These are phyloP conservation scores for Basidiobolus meristosporus DNA, from an alignment of 371 early-diverging fungal species.

Conservation along the genomic window DNA sequence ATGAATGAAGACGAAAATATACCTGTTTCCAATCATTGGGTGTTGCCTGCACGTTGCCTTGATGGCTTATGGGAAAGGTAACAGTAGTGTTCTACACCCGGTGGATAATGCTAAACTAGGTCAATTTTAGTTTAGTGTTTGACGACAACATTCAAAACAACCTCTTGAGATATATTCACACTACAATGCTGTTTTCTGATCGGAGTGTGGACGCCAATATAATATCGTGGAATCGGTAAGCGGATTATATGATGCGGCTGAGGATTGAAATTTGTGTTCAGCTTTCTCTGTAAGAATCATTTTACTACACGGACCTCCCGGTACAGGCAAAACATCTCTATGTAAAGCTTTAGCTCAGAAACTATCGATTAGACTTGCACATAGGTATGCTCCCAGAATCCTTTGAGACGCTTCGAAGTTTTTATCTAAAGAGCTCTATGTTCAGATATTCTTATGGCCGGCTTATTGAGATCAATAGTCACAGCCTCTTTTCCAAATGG, in stretches of 20 bases:
- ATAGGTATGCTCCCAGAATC: constrained; percentile 8
- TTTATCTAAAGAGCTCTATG: not conserved
- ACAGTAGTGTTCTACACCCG: not conserved
- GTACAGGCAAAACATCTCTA: constrained; percentile 53
- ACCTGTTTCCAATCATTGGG: constrained; percentile 11
- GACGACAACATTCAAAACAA: constrained; percentile 18
- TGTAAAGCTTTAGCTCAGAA: constrained; percentile 43
- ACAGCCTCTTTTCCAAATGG: constrained; percentile 46
- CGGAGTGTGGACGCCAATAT: constrained; percentile 21
- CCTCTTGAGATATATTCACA: constrained; percentile 28
- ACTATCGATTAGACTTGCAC: constrained; percentile 26
- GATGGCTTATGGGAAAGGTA: constrained; percentile 32
- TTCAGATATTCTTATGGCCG: constrained; percentile 16
- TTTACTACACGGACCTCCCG: constrained; percentile 43
- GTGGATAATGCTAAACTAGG: not conserved
- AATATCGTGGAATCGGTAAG: constrained; percentile 21
- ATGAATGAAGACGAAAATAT: constrained; percentile 8
- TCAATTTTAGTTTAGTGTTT: constrained; percentile 18
- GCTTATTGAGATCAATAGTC: constrained; percentile 43
- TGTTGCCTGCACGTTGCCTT: constrained; percentile 12
- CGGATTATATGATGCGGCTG: not conserved
- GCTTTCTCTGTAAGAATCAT: constrained; percentile 12
- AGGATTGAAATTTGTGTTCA: not conserved
- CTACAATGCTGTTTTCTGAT: constrained; percentile 30
- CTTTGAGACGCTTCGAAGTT: not conserved